A percentile compares a stretch with the other conserved stretches of the same genome.
phyloP scores from a whole-genome alignment of 257 asterid species.

The Solanum infundibuliforme region DNA sequence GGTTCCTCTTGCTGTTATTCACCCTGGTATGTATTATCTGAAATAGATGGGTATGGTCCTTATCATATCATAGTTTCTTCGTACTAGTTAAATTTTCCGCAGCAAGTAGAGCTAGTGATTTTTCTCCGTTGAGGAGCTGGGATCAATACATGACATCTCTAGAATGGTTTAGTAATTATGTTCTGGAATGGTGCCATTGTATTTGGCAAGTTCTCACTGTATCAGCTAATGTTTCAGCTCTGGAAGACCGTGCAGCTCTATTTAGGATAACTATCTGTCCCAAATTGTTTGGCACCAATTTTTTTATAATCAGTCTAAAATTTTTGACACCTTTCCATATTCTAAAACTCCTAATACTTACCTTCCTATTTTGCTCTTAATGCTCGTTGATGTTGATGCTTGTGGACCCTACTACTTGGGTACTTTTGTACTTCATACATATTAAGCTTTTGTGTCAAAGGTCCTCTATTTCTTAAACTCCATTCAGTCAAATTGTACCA shows the following conservation, averaged over 20 bases:
- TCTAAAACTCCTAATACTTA: neutral
- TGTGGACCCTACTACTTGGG: neutral
- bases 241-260: neutral
- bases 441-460: neutral
- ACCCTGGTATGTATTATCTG: conserved; percentile 41
- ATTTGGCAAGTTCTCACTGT: neutral
- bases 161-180: neutral
- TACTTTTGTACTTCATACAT: neutral
- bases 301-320: neutral
- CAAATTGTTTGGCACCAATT: neutral
- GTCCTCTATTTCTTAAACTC: neutral
- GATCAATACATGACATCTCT: neutral
- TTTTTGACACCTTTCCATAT: neutral
- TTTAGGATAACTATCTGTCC: neutral
- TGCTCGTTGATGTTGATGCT: neutral
- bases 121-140: neutral
- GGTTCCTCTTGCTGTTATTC: conserved; percentile 28
- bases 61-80: neutral
- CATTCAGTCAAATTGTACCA: neutral
- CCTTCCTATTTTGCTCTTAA: neutral
- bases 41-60: neutral
- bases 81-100: neutral
- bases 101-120: neutral
- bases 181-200: neutral
- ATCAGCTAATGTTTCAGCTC: neutral